Percentiles rank a stretch among this genome's conserved stretches.
Conservation (phyloP, 192 early-diverging fungal species). For the Coemansia guatemalensis region DNA sequence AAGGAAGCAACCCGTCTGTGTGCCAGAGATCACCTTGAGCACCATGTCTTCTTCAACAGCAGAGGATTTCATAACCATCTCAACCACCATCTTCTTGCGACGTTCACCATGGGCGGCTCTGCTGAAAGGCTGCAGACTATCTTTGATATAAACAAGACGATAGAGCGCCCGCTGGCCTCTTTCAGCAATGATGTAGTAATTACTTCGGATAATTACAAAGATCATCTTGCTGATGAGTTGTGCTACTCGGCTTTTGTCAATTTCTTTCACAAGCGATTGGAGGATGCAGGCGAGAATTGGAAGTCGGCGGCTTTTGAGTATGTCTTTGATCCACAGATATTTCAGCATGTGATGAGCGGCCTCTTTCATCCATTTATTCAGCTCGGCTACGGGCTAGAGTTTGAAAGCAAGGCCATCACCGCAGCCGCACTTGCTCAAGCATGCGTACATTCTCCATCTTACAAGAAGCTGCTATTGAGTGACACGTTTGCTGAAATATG, state of each 20-base stretch:
- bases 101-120: constrained; percentile 56
- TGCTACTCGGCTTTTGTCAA: constrained; percentile 51
- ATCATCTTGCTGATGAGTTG: constrained; percentile 37
- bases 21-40: constrained; percentile 49
- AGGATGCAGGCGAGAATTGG: constrained; percentile 39
- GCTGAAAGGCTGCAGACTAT: constrained; percentile 53
- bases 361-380: constrained; percentile 64
- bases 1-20: constrained; percentile 50
- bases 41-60: constrained; percentile 62
- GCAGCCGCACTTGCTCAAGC: constrained; percentile 57
- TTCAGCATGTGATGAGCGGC: constrained; percentile 54
- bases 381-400: constrained; percentile 64
- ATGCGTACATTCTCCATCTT: constrained; percentile 29
- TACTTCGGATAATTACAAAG: constrained; percentile 37
- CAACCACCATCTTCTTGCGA: constrained; percentile 58
- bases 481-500: constrained; percentile 22
- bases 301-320: constrained; percentile 44
- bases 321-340: constrained; percentile 46
- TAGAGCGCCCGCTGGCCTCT: constrained; percentile 29
- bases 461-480: constrained; percentile 10
- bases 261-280: constrained; percentile 55
- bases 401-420: constrained; percentile 54
- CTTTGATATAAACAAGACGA: constrained; percentile 45
- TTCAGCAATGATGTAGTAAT: constrained; percentile 26
- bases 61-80: constrained; percentile 61